Evolutionary conservation across 2,329 filamentous ascomycete genomes (phyloP), one percentile per base, ranked within the genome.

Genomic region (Cercospora zeina): DNA sequence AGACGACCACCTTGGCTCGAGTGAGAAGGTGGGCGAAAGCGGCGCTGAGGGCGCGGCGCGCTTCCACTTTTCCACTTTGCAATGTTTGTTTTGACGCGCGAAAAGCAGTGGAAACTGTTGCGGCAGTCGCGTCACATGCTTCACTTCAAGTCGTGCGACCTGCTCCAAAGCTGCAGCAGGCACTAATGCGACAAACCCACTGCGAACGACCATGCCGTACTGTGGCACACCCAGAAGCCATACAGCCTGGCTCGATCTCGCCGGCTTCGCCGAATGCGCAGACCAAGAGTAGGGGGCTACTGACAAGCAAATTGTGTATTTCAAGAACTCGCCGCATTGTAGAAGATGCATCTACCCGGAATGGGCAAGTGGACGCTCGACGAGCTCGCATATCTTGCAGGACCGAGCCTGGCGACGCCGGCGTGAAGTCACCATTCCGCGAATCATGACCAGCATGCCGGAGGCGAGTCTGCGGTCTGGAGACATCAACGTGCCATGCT

Each of bases 41-140:
- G 49, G 30, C 16, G n/a, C n/a, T 16, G 30, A 53, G 49, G 9
- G 27, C 27, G 49, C 30, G 27, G 49, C 16, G 27, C 27, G 49
- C 30, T 10, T 53, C 49, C n/a, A 9, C 31, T 34, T 34, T 10
- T 53, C 49, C n/a, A 9, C 31, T 34, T 34, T 13, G 49, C 49
- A 53, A n/a, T 53, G 49, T 53, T 53, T 53, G 30, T 53, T 53
- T 53, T 53, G 49, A 19, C 34, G 49, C n/a, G 49, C 16, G 49
- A 34, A 21, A 21, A 34, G 31, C n/a, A 19, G 49, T 13, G n/a
- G 49, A 31, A 31, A 16, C 49, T 11, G 49, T 53, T 53, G 49
- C 42, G 42, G 42, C 21, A 49, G 42, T 34, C 49, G 49, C 49
- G 49, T 49, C 42, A 34, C 7, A 11, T 11, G 49, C 49, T 34